Evolutionary conservation across 306 rosid genomes (phyloP).

Genomic region (Fragaria nilgerrensis): DNA sequence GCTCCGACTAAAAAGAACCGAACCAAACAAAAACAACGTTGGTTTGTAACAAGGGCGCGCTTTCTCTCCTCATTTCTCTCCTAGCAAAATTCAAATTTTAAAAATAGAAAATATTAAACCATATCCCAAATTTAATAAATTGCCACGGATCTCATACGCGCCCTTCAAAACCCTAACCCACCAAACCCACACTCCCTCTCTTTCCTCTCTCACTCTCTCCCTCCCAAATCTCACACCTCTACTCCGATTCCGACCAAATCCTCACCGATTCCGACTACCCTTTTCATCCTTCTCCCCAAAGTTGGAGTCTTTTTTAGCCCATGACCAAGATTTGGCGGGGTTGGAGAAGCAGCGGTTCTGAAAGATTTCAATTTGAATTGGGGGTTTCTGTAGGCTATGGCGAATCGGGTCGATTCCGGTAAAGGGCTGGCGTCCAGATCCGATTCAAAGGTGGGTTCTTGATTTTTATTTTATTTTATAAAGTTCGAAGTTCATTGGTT

Average conservation of each 20-base stretch:
- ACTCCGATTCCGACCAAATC: neutral
- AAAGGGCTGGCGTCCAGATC: conserved; percentile 24
- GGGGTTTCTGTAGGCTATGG: conserved; percentile 32
- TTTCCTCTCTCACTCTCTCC: neutral
- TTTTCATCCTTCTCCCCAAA: neutral
- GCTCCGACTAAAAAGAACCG: neutral
- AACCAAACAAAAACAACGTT: neutral
- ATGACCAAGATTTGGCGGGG: conserved; percentile 8
- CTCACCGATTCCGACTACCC: conserved; percentile 4
- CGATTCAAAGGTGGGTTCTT: conserved; percentile 47
- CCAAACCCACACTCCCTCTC: neutral
- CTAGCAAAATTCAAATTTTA: neutral
- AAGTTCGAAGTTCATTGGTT: conserved; percentile 3
- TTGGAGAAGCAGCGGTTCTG: neutral
- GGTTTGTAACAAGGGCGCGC: neutral
- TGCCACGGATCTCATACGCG: conserved; percentile 9
- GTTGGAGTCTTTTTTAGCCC: neutral
- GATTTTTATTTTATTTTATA: neutral
- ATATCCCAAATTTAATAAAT: neutral
- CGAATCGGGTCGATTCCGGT: conserved; percentile 31
- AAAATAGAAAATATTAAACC: neutral
- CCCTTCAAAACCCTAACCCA: conserved; percentile 11
- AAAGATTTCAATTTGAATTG: conserved; percentile 14
- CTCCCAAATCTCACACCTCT: neutral
- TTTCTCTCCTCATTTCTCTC: neutral